Base-by-base conservation (phyloP, 2,329 filamentous ascomycete genomes). In the Aspergillus phoenicis region DNA sequence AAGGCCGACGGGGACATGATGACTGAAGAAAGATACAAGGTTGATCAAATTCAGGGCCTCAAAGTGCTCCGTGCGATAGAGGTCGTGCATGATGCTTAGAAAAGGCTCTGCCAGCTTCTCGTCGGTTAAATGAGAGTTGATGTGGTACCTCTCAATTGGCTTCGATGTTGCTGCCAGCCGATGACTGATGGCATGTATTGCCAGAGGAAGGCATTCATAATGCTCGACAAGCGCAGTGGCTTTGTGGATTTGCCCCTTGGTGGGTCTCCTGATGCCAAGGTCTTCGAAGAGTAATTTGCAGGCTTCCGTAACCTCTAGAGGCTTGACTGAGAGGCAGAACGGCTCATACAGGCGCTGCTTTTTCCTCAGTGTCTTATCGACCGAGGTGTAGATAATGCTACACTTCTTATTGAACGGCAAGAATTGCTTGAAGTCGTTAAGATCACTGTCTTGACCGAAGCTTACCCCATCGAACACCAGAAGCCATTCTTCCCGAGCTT, bases 341-440 rank as follows among this genome's bases (percentile, higher is more conserved):
- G 88, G 75, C 81, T 89, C 80, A 82, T 86, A 75, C 79, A 89
- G 61, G 77, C 83, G 72, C 81, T 84, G 71, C 80, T 84, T 71
- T 82, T 86, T 77, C 52, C 77, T 73, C 49, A 83, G 64, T n/a
- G 84, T 85, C 41, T 81, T 81, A 65, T 89, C 86, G 0, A 89
- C 84, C 0, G 87, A 89, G 0, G 88, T 90, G 67, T 88, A 89
- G 26, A 91, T 88, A 52, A 91, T 82, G 66, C 85, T 86, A 13
- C 86, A 88, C 58, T 85, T 82, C 62, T 78, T 82, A 28, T 82
- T 82, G 66, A 88, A 87, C 0, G 89, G 89, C n/a, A 91, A 84
- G 63, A 88, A 89, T 39, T 82, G 77, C 52, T 81, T 77, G 24
- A 90, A 76, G 7, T 76, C 71, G 54, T 79, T 78, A 26, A 82